Evolutionary conservation across 2,329 filamentous ascomycete species (phyloP), one percentile per base, ranked within the genome.

Genomic region (Fusarium denticulatum): DNA sequence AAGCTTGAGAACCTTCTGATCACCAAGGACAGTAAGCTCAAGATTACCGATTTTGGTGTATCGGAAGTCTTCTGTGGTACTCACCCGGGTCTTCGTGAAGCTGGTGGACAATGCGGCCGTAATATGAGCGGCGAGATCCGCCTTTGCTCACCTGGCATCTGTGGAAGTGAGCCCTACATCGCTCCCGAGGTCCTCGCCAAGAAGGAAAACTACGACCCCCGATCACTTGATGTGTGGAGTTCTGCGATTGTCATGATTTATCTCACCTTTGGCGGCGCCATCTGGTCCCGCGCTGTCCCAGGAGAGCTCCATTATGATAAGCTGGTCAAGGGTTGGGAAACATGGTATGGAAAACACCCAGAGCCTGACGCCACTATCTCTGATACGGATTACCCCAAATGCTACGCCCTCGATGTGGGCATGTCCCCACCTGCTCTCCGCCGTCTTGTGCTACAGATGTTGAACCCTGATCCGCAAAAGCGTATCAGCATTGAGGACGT

Each of bases 41-140:
- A 97, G 83, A 95, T 97, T 67, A 95, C 94, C 56, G 95, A 97
- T 81, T 97, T 97, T 83, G 95, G 95, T 60, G 93, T 96, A 20
- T 95, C 94, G 0, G 94, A 96, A 80, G 93, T 97, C 24, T 97
- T 97, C 79, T 90, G 88, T 60, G 94, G 94, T 43, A 91, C 91
- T 57, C 94, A 97, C 81, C 94, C 94, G 1, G 94, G 94, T 36
- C 83, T 95, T 45, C 88, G 93, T 67, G 90, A 92, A 76, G 89
- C 93, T 18, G 90, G 90, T 58, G 93, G 93, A 62, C 88, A 93
- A 78, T 95, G 93, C 81, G 93, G 92, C 53, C 88, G 89, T 78
- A 89, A 91, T 73, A 94, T 95, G 89, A 88, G 87, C 36, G 88
- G 87, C 34, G 90, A 92, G 10, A 81, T 94, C 14, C 90, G 93